phyloP scores from a whole-genome alignment of 2,329 filamentous ascomycete genomes.

The Nemania serpens region DNA sequence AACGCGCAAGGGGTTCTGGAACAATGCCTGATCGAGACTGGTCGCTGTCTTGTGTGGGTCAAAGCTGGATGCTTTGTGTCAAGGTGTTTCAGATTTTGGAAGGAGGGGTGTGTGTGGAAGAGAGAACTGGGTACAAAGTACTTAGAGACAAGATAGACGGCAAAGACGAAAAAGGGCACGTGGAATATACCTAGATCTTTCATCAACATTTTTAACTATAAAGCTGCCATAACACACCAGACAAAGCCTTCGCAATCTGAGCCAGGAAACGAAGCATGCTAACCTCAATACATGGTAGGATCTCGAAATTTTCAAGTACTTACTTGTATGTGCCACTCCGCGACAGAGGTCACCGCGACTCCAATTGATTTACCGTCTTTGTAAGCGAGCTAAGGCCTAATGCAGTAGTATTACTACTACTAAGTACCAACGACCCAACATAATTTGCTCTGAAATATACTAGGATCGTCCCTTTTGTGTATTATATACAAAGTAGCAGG shows the following conservation, averaged over 20 bases:
- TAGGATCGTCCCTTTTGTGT: too few relatives aligned
- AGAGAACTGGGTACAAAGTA: neutral
- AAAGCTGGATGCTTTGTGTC: constrained; percentile 17
- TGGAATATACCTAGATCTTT: constrained; percentile 14
- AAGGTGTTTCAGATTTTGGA: constrained; percentile 24
- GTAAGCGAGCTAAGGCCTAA: too few relatives aligned
- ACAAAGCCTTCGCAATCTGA: neutral
- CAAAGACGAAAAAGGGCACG: constrained; percentile 2
- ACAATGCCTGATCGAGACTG: constrained; percentile 35
- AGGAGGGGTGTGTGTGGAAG: neutral
- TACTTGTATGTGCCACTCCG: too few relatives aligned
- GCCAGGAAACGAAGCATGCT: too few relatives aligned
- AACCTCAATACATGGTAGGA: too few relatives aligned
- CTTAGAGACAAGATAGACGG: too few relatives aligned
- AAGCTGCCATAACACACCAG: neutral
- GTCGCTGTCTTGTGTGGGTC: constrained; percentile 22
- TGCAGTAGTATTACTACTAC: too few relatives aligned
- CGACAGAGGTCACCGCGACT: too few relatives aligned
- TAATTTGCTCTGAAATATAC: neutral
- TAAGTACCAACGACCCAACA: neutral
- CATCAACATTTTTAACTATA: neutral
- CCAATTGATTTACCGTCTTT: too few relatives aligned
- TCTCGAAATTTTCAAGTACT: too few relatives aligned
- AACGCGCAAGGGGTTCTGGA: constrained; percentile 33
- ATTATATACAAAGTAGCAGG: too few relatives aligned